Evolutionary conservation across 768 basidiomycete species (phyloP), one percentile per base, ranked within the genome.

Genomic region (Auricularia cornea): DNA sequence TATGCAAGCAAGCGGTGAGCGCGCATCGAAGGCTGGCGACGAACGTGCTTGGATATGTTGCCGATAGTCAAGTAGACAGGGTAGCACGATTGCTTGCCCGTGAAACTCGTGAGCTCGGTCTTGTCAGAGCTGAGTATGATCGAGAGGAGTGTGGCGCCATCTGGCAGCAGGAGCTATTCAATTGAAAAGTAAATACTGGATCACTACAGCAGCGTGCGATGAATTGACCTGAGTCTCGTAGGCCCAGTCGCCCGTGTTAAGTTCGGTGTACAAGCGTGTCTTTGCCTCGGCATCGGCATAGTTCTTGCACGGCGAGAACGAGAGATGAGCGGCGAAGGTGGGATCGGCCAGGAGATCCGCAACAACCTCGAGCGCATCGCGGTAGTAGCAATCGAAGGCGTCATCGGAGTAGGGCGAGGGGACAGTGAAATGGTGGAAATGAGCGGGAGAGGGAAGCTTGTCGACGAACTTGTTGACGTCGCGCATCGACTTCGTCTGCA

Each of bases 31-130:
- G 78, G 77, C 62, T 80, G 70, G 0, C 74, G 66, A 0, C 76
- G 67, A 18, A 79, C 73, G 2, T 73, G 67, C 62, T 81, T 81
- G 0, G 74, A 71, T 3, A 83, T 70, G 61, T 79, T 79, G 0
- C 78, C 79, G 32, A 80, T 69, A 1, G 78, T 77, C 0, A 80
- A 62, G 66, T 82, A 82, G 0, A 82, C 74, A 0, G 81, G 81
- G 33, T 63, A 63, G 28, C 59, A 57, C 20, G 26, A 28, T 29
- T 69, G 54, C n/a, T 69, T 56, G 2, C 70, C 70, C 3, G 60
- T 59, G 62, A 70, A 69, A 41, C 52, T 52, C 2, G 67, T 65
- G 31, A 69, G 63, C 57, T 67, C 60, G 0, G 68, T 70, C 59
- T 72, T 72, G 56, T 72, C 65, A 0, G 66, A 69, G 10, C 62